Conservation (phyloP, 441 rosid species). For the Populus hybrid region DNA sequence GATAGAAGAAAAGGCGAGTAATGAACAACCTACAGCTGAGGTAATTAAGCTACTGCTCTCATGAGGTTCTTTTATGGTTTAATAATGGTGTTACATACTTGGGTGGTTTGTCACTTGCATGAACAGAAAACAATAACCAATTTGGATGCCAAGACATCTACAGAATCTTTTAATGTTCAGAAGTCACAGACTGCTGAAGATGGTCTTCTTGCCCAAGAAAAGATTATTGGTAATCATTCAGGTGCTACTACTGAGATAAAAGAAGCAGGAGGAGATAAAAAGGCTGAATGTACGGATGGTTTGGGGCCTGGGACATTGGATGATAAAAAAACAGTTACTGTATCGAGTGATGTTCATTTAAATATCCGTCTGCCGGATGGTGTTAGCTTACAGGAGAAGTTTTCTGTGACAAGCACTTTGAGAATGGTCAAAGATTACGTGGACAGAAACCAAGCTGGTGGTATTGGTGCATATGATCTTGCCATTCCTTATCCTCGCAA, state of each 20-base stretch:
- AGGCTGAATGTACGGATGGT: conserved; percentile 20
- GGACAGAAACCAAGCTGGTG: conserved; percentile 48
- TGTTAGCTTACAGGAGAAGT: conserved; percentile 63
- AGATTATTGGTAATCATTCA: conserved; percentile 19
- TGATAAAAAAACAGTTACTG: conserved; percentile 17
- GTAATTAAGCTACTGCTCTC: conserved; percentile 13
- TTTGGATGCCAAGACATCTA: conserved; percentile 22
- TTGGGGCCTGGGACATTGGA: conserved; percentile 16
- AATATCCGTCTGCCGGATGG: conserved; percentile 74
- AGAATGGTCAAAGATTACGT: conserved; percentile 68
- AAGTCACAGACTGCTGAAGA: conserved; percentile 25
- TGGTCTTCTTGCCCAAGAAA: conserved; percentile 14
- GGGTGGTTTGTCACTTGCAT: conserved; percentile 9
- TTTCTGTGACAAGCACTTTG: conserved; percentile 51
- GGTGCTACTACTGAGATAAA: conserved; percentile 20
- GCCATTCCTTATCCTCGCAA: conserved; percentile 78
- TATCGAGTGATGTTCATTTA: conserved; percentile 50
- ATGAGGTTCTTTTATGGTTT: conserved; percentile 12
- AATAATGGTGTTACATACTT: not conserved
- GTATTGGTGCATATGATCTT: conserved; percentile 58
- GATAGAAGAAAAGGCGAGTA: conserved; percentile 24
- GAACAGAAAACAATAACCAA: conserved; percentile 27
- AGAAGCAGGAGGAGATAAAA: conserved; percentile 20
- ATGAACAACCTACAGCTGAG: conserved; percentile 31
- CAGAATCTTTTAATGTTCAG: conserved; percentile 24